Percentiles rank a stretch among this genome's conserved stretches.
phyloP scores from a whole-genome alignment of 768 basidiomycete species.

The Mycena polygramma region DNA sequence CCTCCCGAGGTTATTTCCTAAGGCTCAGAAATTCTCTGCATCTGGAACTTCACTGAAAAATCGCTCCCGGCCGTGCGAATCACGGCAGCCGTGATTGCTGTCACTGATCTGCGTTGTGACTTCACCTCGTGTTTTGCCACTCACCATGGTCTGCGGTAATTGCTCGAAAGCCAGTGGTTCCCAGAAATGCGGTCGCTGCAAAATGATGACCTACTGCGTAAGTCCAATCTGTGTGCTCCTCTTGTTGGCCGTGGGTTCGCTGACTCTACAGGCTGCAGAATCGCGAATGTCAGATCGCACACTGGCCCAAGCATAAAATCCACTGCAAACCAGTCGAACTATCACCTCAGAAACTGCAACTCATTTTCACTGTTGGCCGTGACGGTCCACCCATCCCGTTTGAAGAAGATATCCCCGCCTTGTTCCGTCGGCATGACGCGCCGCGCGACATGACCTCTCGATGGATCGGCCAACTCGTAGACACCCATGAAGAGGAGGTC shows the following conservation, averaged over 20 bases:
- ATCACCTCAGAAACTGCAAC: slow-evolving; percentile 21
- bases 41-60: no score
- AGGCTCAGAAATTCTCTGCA: no score
- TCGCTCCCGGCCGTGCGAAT: no score
- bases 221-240: background rate
- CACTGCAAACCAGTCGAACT: slow-evolving; percentile 14
- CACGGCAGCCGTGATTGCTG: no score
- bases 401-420: slow-evolving; percentile 14
- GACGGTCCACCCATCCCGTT: background rate
- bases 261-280: slow-evolving; percentile 9
- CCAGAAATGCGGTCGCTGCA: slow-evolving; percentile 19
- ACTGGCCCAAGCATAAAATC: no score
- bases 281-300: slow-evolving; percentile 20
- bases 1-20: no score
- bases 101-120: no score
- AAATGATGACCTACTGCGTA: slow-evolving; percentile 27
- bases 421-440: slow-evolving; percentile 21
- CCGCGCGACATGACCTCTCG: slow-evolving; percentile 30
- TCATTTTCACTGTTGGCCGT: slow-evolving; percentile 13
- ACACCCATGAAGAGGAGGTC: slow-evolving; percentile 22
- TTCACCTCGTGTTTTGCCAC: no score
- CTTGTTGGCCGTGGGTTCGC: background rate
- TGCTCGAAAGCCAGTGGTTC: slow-evolving; percentile 15
- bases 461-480: slow-evolving; percentile 26
- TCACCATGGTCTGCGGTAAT: slow-evolving; percentile 25